Evolutionary conservation across 2,329 filamentous ascomycete genomes (phyloP).

Genomic region (Trichoderma semiorbis): DNA sequence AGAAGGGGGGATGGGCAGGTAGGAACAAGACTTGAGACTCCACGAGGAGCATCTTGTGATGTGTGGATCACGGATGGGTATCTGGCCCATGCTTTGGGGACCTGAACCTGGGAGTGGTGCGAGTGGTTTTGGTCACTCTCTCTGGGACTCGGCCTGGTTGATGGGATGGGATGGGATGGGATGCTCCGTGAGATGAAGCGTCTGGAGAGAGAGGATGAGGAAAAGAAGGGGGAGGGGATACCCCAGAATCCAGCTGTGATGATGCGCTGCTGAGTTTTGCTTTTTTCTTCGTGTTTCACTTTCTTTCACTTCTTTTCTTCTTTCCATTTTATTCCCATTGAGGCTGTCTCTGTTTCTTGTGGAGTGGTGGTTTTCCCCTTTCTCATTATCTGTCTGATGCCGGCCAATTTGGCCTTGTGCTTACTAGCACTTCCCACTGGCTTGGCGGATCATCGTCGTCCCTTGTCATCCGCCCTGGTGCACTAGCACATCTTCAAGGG

Average conservation of each 20-base stretch:
- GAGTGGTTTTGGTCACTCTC: neutral
- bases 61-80: neutral
- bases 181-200: neutral
- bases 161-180: neutral
- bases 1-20: neutral
- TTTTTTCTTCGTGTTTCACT: neutral
- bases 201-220: neutral
- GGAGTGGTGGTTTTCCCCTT: neutral
- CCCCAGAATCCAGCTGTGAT: neutral
- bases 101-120: neutral
- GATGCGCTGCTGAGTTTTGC: neutral
- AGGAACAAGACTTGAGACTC: neutral
- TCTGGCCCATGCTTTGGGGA: conserved; percentile 2
- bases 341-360: neutral
- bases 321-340: neutral
- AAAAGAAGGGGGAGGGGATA: neutral
- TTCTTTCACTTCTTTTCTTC: neutral
- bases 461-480: neutral
- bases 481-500: neutral
- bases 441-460: neutral
- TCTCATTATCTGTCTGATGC: neutral
- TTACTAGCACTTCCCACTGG: neutral
- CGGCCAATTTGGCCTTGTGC: neutral
- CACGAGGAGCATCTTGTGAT: conserved; percentile 2
- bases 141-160: neutral